These are phyloP conservation scores for Aspergillus asperescens DNA, from an alignment of 495 filamentous ascomycete genomes.

Conservation along the genomic window DNA sequence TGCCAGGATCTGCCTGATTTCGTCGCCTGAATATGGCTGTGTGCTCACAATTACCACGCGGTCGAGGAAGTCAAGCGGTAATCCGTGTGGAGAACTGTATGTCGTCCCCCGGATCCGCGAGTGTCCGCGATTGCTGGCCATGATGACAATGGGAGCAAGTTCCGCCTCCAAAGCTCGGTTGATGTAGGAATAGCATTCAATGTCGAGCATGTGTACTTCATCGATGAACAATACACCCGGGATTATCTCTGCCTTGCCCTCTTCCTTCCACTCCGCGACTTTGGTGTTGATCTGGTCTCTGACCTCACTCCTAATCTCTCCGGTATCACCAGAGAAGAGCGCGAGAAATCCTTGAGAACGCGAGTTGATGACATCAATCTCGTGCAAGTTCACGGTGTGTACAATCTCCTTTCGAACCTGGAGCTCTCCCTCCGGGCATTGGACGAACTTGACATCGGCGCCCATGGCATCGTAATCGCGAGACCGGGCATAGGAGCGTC, in stretches of 20 bases:
- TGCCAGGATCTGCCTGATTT: slow-evolving; percentile 83
- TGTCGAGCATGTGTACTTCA: slow-evolving; percentile 99
- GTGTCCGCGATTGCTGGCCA: slow-evolving; percentile 96
- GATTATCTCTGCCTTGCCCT: slow-evolving; percentile 97
- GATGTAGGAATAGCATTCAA: slow-evolving; percentile 97
- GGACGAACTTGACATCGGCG: slow-evolving; percentile 94
- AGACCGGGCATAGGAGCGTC: slow-evolving; percentile 85
- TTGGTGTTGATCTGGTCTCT: slow-evolving; percentile 98
- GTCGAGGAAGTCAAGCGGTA: slow-evolving; percentile 94
- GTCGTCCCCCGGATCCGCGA: slow-evolving; percentile 90
- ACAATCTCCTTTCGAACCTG: slow-evolving; percentile 96
- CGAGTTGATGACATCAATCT: slow-evolving; percentile 99
- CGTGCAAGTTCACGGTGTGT: slow-evolving; percentile 93
- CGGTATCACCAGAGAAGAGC: slow-evolving; percentile 95
- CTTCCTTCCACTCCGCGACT: slow-evolving; percentile 97
- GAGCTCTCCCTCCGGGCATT: slow-evolving; percentile 97
- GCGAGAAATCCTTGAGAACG: slow-evolving; percentile 94
- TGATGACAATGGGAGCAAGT: slow-evolving; percentile 95
- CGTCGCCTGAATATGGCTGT: slow-evolving; percentile 75
- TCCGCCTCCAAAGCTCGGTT: slow-evolving; percentile 94
- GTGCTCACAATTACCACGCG: slow-evolving; percentile 96
- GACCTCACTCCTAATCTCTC: slow-evolving; percentile 95
- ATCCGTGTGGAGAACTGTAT: slow-evolving; percentile 83
- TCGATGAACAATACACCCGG: slow-evolving; percentile 98
- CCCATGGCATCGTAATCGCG: slow-evolving; percentile 99